Evolutionary conservation across 345 rosid species (phyloP), one percentile per base, ranked within the genome.

Genomic region (Eucalyptus viminalis): DNA sequence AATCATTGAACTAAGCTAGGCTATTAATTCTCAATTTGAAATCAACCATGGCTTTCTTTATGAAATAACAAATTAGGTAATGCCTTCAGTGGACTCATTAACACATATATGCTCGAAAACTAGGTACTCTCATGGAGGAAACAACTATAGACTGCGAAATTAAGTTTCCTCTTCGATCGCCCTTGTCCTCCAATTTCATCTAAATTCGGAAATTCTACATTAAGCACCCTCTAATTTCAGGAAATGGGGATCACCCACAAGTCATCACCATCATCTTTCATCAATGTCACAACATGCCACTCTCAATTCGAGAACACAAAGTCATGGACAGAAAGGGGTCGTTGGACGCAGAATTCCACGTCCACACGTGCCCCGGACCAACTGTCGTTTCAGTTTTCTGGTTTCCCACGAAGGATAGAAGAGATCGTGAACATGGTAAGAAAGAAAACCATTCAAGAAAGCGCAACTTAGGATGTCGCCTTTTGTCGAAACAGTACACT

Each of bases 1-100:
- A 27, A 6, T 62, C 4, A 13, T 29, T 2, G 16, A 1, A 60
- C 69, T 60, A 60, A 60, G n/a, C 16, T 0, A 0, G 2, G 31
- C 5, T 29, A n/a, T 65, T 6, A 15, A n/a, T n/a, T 65, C 9
- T n/a, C 76, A 3, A n/a, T 65, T 1, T 65, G 11, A 65, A 65
- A n/a, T 65, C 40, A n/a, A 15, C 40, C 40, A n/a, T 65, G 76
- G 2, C 21, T 65, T 65, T 65, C 11, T 15, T n/a, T 65, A 14
- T 14, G 21, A 11, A 65, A n/a, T 3, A n/a, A n/a, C 21, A 65
- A n/a, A 65, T 65, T 14, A 65, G 76, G 76, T 17, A 15, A 65
- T n/a, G 21, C 76, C 21, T 65, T n/a, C 8, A 34, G 34, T 65
- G 76, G 31, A 29, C 69, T 62, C 8, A 60, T 12, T 27, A 60